Evolutionary conservation across 305 asterid genomes (phyloP), one percentile per base, ranked within the genome.

Genomic region (Ilex paraguariensis): DNA sequence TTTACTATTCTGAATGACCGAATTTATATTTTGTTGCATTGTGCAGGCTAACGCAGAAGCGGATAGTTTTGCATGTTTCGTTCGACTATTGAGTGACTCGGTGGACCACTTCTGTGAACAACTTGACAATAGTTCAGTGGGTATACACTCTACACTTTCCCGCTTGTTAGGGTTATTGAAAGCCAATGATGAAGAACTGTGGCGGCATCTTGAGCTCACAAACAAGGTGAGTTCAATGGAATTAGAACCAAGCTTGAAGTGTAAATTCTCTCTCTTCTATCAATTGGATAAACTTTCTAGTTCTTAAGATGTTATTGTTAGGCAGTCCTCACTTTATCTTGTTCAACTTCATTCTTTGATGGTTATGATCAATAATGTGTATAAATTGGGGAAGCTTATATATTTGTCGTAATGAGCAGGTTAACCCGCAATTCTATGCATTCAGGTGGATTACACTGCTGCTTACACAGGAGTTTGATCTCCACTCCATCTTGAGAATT

Each of bases 141-240:
- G 75, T 31, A 71, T 71, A 31, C 50, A 48, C 30, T 39, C 75
- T 13, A 71, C 71, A 0, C 71, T 71, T 65, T 55, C 7, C 7
- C 52, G 55, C 59, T 59, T 70, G 54, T 63, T 65, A 10, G 62
- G 31, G 58, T 40, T 64, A 36, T 54, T 70, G 13, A 70, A 70
- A 53, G 61, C 57, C 66, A 63, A 31, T 50, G 71, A 65, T 14
- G 53, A 56, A 63, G 67, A 65, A 42, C 40, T 65, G 63, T 71
- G 75, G 71, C 62, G 59, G 44, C 75, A 71, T 61, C 75, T 71
- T 39, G 64, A 71, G 66, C 51, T 60, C 16, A 65, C 17, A 21
- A 65, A 57, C 55, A 60, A 60, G 71, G 64, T 71, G 31, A 54
- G 13, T 50, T 6, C 54, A 49, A 31, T 31, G 21, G 44, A 31